Percentiles rank a stretch among this genome's conserved stretches.
These are phyloP conservation scores for Isoetes taiwanensis DNA, from an alignment of 75 land plant species.

Conservation along the genomic window DNA sequence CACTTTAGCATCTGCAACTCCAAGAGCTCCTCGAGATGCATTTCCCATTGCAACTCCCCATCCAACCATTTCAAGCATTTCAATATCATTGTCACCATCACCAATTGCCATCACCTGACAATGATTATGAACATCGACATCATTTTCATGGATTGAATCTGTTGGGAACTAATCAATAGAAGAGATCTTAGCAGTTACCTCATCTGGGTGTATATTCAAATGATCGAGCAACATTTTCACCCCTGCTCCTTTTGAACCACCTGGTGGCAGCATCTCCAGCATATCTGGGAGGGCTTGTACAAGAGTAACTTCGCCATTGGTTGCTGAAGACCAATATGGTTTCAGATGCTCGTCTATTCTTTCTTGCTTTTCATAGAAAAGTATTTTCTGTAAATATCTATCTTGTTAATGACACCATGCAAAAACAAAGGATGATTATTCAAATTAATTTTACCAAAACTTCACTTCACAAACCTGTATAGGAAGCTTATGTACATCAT, in stretches of 20 bases:
- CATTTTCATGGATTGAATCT: too few species aligned
- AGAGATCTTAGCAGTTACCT: too few species aligned
- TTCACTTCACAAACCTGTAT: not conserved
- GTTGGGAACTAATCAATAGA: too few species aligned
- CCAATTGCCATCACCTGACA: conserved; percentile 90
- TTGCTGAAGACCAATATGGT: conserved; percentile 68
- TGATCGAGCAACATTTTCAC: conserved; percentile 72
- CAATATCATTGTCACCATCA: conserved; percentile 95
- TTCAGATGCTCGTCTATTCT: conserved; percentile 36
- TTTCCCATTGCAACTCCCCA: conserved; percentile 75
- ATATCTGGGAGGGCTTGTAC: conserved; percentile 70
- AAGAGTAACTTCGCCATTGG: conserved; percentile 40
- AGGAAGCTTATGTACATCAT: conserved; percentile 20
- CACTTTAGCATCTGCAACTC: conserved; percentile 64
- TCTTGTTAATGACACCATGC: not conserved
- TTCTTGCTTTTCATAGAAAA: conserved; percentile 61
- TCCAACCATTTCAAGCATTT: conserved; percentile 78
- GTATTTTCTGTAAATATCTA: conserved; percentile 44
- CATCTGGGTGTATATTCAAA: conserved; percentile 39
- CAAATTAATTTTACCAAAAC: not conserved
- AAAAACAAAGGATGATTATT: not conserved
- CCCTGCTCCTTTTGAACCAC: conserved; percentile 80
- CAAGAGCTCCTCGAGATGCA: conserved; percentile 55
- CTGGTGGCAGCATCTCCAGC: conserved; percentile 77
- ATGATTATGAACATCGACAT: not conserved